phyloP scores from a whole-genome alignment of 176 grass and related monocot genomes.

The Cocos nucifera region DNA sequence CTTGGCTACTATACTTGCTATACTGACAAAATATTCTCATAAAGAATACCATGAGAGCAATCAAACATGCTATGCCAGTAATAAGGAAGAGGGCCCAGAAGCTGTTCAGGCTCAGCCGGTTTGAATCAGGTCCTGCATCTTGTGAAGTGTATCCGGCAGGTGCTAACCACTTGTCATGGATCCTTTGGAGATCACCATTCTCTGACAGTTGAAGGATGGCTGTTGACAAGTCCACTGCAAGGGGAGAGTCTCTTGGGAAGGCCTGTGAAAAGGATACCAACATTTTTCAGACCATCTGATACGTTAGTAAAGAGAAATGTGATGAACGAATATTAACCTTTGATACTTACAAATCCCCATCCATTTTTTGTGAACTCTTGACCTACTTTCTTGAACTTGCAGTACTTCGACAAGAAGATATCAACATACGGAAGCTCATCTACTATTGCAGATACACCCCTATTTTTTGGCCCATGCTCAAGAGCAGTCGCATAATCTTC shows the following conservation, averaged over 20 bases:
- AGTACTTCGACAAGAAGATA: conserved; percentile 79
- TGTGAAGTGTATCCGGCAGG: conserved; percentile 23
- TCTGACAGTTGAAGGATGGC: conserved; percentile 88
- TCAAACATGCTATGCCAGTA: conserved; percentile 47
- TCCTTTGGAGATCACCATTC: conserved; percentile 85
- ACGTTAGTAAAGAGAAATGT: too few species aligned
- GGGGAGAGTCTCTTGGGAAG: conserved; percentile 75
- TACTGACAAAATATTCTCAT: conserved; percentile 55
- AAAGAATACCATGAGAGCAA: conserved; percentile 55
- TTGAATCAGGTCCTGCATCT: conserved; percentile 8
- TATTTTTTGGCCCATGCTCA: conserved; percentile 49
- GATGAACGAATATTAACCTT: too few species aligned
- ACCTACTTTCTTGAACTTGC: conserved; percentile 66
- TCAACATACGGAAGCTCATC: conserved; percentile 84
- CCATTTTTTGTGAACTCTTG: conserved; percentile 96
- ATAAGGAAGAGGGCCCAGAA: conserved; percentile 93
- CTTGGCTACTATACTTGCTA: conserved; percentile 32
- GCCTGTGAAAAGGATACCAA: conserved; percentile 33
- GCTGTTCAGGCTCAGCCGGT: conserved; percentile 44
- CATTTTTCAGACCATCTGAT: background rate
- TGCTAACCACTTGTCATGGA: conserved; percentile 89
- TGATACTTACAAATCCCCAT: conserved; percentile 85
- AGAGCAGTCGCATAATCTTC: conserved; percentile 54
- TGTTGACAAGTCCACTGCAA: conserved; percentile 83
- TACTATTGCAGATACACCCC: conserved; percentile 68